These are phyloP conservation scores for Coniella lustricola DNA, from an alignment of 2,329 filamentous ascomycete species.

Conservation along the genomic window DNA sequence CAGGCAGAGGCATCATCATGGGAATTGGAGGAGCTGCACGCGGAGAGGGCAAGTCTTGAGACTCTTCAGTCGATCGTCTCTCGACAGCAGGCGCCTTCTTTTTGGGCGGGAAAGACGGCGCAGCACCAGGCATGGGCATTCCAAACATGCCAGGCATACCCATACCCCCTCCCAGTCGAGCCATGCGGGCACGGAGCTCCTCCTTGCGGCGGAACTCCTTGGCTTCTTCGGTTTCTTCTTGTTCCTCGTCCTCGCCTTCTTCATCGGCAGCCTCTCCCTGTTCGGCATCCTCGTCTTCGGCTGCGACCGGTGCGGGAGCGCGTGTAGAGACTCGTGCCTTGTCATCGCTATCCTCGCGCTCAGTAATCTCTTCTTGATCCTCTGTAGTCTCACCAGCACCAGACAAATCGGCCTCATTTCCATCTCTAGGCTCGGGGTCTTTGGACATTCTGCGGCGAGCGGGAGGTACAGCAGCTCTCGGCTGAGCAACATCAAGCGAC, in stretches of 20 bases:
- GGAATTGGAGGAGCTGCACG: slow-evolving; percentile 47
- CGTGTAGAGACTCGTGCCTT: slow-evolving; percentile 35
- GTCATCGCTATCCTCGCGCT: slow-evolving; percentile 70
- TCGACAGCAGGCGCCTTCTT: slow-evolving; percentile 41
- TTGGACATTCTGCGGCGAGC: slow-evolving; percentile 44
- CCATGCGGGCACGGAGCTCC: slow-evolving; percentile 90
- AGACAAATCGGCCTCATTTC: slow-evolving; percentile 59
- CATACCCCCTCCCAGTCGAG: slow-evolving; percentile 97
- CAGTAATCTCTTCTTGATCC: slow-evolving; percentile 51
- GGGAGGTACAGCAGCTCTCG: slow-evolving; percentile 32
- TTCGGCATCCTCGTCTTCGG: slow-evolving; percentile 36
- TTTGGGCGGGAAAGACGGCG: slow-evolving; percentile 38
- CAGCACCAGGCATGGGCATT: slow-evolving; percentile 51
- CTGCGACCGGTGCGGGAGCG: slow-evolving; percentile 26
- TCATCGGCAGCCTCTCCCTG: slow-evolving; percentile 36
- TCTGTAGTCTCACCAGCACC: slow-evolving; percentile 59
- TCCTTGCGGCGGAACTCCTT: slow-evolving; percentile 79
- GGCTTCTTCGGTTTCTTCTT: slow-evolving; percentile 79
- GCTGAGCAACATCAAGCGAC: slow-evolving; percentile 44
- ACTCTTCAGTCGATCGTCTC: slow-evolving; percentile 36
- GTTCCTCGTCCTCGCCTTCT: slow-evolving; percentile 66
- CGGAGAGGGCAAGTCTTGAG: slow-evolving; percentile 38
- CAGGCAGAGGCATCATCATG: slow-evolving; percentile 60
- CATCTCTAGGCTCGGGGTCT: slow-evolving; percentile 45
- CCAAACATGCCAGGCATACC: slow-evolving; percentile 94